Percentiles rank a stretch among this genome's conserved stretches.
Conservation (phyloP, 2,329 filamentous ascomycete genomes). For the Pseudogymnoascus sp. region DNA sequence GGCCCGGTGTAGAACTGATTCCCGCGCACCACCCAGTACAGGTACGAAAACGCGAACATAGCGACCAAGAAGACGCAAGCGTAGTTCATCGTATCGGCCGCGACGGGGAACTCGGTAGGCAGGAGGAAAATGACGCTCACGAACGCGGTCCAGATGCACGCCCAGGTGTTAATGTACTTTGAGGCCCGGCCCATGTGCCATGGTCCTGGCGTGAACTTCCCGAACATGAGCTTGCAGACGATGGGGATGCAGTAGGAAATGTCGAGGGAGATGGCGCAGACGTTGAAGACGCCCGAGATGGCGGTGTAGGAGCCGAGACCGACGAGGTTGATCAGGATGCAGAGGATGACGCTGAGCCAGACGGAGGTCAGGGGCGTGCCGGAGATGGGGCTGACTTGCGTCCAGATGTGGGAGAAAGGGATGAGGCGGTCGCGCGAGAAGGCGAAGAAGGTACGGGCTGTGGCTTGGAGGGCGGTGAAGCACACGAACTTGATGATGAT, state of each 20-base stretch:
- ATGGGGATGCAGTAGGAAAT: constrained; percentile 50
- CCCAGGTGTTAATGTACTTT: constrained; percentile 37
- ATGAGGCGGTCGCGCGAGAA: constrained; percentile 45
- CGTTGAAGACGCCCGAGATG: constrained; percentile 45
- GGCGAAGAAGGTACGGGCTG: constrained; percentile 45
- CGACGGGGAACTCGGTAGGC: constrained; percentile 39
- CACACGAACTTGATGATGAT: constrained; percentile 51
- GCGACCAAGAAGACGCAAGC: constrained; percentile 40
- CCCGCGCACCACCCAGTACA: constrained; percentile 39
- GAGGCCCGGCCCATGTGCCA: constrained; percentile 41
- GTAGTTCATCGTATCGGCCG: constrained; percentile 45
- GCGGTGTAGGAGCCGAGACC: constrained; percentile 46
- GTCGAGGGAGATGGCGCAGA: constrained; percentile 45
- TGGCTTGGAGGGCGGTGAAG: constrained; percentile 47
- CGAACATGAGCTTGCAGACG: constrained; percentile 41
- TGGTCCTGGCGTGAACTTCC: constrained; percentile 41
- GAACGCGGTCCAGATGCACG: constrained; percentile 44
- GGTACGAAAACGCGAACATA: constrained; percentile 34
- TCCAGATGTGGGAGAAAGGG: constrained; percentile 39
- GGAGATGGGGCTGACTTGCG: constrained; percentile 39
- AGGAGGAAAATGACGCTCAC: constrained; percentile 46
- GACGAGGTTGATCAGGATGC: constrained; percentile 50
- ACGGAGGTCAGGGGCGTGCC: constrained; percentile 44
- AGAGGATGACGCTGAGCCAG: constrained; percentile 46
- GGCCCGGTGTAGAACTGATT: constrained; percentile 41